Percentiles rank a stretch among this genome's conserved stretches.
Conservation (phyloP, 2,329 filamentous ascomycete genomes). For the Mycosphaerella sp. region DNA sequence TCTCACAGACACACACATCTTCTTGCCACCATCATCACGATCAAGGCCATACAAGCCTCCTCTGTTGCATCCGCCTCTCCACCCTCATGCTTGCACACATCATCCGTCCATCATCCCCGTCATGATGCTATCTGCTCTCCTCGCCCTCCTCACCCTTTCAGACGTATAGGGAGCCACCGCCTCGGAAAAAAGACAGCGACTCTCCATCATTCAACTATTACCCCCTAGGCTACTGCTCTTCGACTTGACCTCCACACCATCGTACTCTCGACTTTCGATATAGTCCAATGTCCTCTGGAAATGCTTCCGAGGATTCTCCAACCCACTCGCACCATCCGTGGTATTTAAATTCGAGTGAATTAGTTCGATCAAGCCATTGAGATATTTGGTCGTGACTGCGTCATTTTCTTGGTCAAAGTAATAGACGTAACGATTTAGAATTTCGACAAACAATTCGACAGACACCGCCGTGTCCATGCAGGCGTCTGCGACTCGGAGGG, state of each 20-base stretch:
- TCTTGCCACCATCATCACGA: too few species aligned
- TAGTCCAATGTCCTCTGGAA: slow-evolving; percentile 94
- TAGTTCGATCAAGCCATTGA: slow-evolving; percentile 95
- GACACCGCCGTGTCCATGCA: slow-evolving; percentile 99
- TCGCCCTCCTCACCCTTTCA: background rate
- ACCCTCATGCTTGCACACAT: background rate
- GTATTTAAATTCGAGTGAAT: slow-evolving; percentile 93
- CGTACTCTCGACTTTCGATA: slow-evolving; percentile 84
- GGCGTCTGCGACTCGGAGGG: slow-evolving; percentile 90
- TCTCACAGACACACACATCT: too few species aligned
- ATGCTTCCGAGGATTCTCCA: slow-evolving; percentile 87
- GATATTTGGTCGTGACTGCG: slow-evolving; percentile 94
- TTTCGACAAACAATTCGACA: slow-evolving; percentile 97
- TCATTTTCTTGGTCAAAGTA: slow-evolving; percentile 99
- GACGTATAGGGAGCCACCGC: background rate
- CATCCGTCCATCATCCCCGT: background rate
- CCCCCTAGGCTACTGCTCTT: background rate
- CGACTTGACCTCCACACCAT: slow-evolving; percentile 72
- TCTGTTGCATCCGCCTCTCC: too few species aligned
- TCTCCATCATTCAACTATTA: slow-evolving; percentile 4
- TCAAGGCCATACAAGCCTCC: too few species aligned
- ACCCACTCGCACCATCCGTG: slow-evolving; percentile 64
- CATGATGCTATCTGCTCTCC: background rate
- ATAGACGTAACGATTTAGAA: slow-evolving; percentile 96
- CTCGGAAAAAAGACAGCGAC: background rate